Evolutionary conservation across 1,284 basidiomycete species (phyloP), one percentile per base, ranked within the genome.

Genomic region (Neolentinus lepideus): DNA sequence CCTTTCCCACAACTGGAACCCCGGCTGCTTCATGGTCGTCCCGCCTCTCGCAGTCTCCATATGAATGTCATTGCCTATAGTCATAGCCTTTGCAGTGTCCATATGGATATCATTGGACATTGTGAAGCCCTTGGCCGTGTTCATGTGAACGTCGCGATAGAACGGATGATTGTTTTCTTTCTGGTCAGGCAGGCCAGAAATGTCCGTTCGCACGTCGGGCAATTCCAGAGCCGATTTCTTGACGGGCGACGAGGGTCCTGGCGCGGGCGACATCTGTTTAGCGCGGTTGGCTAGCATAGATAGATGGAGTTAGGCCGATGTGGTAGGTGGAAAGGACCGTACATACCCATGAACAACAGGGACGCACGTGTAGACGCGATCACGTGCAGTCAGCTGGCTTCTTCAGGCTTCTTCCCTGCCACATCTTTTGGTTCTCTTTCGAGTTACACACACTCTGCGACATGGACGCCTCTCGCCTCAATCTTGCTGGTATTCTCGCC

Each of bases 1-100:
- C 58, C 80, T 81, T 75, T 96, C 94, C 91, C 91, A 96, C 54
- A 84, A 71, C 67, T 86, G 80, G 55, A 90, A 77, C 2, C 75
- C 80, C 2, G 71, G 71, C 43, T 75, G 72, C 60, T 78, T 82
- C 51, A 83, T 55, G 1, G 84, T 85, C 0, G 78, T 75, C 11
- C 45, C 45, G 6, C 74, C 69, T 46, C 74, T 80, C 38, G 83
- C 79, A 6, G 85, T 87, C 36, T 85, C 78, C 87, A 90, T 90
- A 58, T 70, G 71, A 62, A 88, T 76, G 66, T 90, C 85, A 59
- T 77, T 69, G 57, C 71, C 69, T 24, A 69, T 59, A 33, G 72
- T 71, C 57, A 77, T 67, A 31, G 75, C 78, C 67, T 79, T 86
- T 12, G 85, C 81, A 0, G 86, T 88, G 43, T 71, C 71, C 87